These are phyloP conservation scores for Geotrichum fermentans DNA, from an alignment of 1,139 yeast species.

Conservation along the genomic window DNA sequence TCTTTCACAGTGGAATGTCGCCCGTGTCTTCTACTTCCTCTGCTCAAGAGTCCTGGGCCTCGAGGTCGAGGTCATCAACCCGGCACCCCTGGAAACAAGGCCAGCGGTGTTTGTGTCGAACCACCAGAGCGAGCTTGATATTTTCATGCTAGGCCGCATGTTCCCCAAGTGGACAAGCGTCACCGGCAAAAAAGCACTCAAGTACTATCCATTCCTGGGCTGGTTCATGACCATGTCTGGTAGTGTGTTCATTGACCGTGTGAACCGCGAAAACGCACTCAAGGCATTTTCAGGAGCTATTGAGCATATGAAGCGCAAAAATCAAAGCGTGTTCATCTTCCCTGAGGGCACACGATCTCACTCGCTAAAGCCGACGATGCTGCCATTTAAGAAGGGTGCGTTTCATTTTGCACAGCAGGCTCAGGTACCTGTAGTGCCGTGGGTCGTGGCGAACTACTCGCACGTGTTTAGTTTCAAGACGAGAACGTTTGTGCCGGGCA, in stretches of 20 bases:
- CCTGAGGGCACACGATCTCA: conserved; percentile 94
- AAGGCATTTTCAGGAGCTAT: conserved; percentile 70
- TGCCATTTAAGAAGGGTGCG: conserved; percentile 96
- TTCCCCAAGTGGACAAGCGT: conserved; percentile 90
- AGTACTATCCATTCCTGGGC: conserved; percentile 87
- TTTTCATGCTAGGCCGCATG: conserved; percentile 68
- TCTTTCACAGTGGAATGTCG: conserved; percentile 85
- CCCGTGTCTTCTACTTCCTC: conserved; percentile 66
- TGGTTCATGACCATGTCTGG: conserved; percentile 95
- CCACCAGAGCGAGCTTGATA: conserved; percentile 85
- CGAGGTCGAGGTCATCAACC: conserved; percentile 61
- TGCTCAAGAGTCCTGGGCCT: conserved; percentile 63
- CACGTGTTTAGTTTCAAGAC: conserved; percentile 58
- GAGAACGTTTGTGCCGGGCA: conserved; percentile 49
- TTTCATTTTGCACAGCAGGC: conserved; percentile 96
- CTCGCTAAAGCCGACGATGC: conserved; percentile 58
- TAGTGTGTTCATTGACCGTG: conserved; percentile 83
- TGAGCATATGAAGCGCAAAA: conserved; percentile 50
- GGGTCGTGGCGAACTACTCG: conserved; percentile 82
- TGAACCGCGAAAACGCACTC: conserved; percentile 69
- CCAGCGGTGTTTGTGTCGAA: conserved; percentile 86
- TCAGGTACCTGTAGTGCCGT: conserved; percentile 80
- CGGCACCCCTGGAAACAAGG: conserved; percentile 44
- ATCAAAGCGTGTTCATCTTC: conserved; percentile 72
- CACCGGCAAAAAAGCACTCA: conserved; percentile 82